phyloP scores from a whole-genome alignment of 768 basidiomycete genomes.

The Mycena filopes region DNA sequence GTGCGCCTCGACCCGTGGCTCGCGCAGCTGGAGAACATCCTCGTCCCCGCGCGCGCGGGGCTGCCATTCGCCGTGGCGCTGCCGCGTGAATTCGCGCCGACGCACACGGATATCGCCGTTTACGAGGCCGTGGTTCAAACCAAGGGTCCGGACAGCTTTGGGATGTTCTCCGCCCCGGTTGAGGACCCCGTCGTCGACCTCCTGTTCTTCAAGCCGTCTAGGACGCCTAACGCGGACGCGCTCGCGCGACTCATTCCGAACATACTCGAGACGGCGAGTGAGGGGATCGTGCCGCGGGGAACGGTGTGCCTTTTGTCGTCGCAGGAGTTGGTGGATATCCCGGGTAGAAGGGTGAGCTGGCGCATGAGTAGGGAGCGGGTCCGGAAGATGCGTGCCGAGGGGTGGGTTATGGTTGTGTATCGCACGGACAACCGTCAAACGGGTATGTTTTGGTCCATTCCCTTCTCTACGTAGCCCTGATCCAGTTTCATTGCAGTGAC shows the following conservation, averaged over 20 bases:
- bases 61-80: conserved; percentile 39
- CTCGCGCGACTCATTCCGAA: conserved; percentile 1
- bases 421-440: conserved; percentile 22
- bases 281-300: background rate
- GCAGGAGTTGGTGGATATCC: conserved; percentile 13
- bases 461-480: background rate
- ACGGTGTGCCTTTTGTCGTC: background rate
- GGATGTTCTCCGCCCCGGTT: conserved; percentile 5
- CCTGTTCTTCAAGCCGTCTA: conserved; percentile 13
- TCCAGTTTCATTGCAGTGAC: background rate
- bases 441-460: background rate
- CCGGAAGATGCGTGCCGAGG: conserved; percentile 13
- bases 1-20: conserved; percentile 42
- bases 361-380: conserved; percentile 17
- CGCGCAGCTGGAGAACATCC: conserved; percentile 40
- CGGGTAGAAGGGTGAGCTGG: conserved; percentile 17
- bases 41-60: conserved; percentile 33
- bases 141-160: conserved; percentile 3
- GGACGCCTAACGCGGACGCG: background rate
- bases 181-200: conserved; percentile 17
- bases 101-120: conserved; percentile 34
- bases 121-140: conserved; percentile 36
- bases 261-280: no score
- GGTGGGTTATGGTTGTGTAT: conserved; percentile 24
- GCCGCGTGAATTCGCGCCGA: conserved; percentile 30